Percentiles rank a stretch among this genome's conserved stretches.
phyloP scores from a whole-genome alignment of 2,329 filamentous ascomycete species.

The Ascochyta koolunga region DNA sequence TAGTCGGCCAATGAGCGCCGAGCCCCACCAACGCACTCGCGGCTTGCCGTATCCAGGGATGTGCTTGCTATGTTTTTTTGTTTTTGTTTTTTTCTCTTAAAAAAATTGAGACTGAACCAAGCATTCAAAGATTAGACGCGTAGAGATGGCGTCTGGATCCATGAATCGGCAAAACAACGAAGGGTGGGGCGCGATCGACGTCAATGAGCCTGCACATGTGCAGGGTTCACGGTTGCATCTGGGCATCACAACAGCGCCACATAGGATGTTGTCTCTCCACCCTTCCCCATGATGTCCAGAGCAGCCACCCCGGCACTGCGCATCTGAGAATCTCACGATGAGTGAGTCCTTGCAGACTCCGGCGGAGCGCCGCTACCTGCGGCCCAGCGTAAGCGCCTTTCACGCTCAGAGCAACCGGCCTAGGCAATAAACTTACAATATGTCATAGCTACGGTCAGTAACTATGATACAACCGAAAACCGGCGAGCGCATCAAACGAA shows the following conservation, averaged over 20 bases:
- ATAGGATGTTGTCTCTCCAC: neutral
- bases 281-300: conserved; percentile 18
- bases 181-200: conserved; percentile 15
- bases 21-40: neutral
- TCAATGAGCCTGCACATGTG: conserved; percentile 11
- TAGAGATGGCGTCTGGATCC: neutral
- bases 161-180: neutral
- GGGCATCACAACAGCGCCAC: conserved; percentile 6
- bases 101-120: neutral
- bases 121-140: neutral
- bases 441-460: conserved; percentile 72
- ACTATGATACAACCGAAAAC: conserved; percentile 87
- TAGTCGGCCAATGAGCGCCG: conserved; percentile 5
- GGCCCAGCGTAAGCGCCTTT: conserved; percentile 43
- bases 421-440: conserved; percentile 25
- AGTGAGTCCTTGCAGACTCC: conserved; percentile 38
- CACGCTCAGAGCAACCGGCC: neutral
- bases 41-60: neutral
- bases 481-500: conserved; percentile 80
- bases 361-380: conserved; percentile 44
- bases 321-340: conserved; percentile 26
- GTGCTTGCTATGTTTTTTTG: neutral
- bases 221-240: conserved; percentile 11
- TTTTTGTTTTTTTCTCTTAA: neutral
- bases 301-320: neutral